phyloP scores from a whole-genome alignment of 331 rosid species.

The Cydonia oblonga region DNA sequence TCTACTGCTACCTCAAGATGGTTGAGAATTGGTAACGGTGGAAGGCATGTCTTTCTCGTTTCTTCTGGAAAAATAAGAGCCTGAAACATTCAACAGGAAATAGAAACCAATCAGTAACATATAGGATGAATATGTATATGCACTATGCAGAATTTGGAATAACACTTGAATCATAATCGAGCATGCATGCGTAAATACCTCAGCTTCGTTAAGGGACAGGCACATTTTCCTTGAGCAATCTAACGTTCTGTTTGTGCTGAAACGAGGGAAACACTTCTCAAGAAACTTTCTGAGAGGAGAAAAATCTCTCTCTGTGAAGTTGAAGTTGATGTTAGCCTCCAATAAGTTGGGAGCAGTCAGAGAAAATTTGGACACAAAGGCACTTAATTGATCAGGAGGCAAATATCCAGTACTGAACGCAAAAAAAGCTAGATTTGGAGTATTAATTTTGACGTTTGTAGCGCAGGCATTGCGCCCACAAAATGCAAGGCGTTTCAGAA shows the following conservation, averaged over 20 bases:
- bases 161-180: too few species aligned
- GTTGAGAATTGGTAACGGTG: background rate
- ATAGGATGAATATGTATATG: background rate
- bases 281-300: background rate
- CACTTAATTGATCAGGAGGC: background rate
- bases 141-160: too few species aligned
- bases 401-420: background rate
- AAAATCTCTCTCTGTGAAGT: background rate
- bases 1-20: background rate
- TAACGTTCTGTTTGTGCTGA: background rate
- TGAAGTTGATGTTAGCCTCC: background rate
- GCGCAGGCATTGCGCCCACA: too few species aligned
- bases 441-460: background rate
- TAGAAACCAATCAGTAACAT: background rate
- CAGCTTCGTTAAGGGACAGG: background rate
- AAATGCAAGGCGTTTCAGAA: too few species aligned
- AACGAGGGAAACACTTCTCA: background rate
- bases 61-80: background rate
- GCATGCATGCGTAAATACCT: background rate
- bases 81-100: background rate
- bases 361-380: background rate
- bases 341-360: background rate
- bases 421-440: background rate
- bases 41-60: background rate
- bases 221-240: background rate